Evolutionary conservation across 2,329 filamentous ascomycete species (phyloP).

Genomic region (Sclerotinia sclerotiorum): DNA sequence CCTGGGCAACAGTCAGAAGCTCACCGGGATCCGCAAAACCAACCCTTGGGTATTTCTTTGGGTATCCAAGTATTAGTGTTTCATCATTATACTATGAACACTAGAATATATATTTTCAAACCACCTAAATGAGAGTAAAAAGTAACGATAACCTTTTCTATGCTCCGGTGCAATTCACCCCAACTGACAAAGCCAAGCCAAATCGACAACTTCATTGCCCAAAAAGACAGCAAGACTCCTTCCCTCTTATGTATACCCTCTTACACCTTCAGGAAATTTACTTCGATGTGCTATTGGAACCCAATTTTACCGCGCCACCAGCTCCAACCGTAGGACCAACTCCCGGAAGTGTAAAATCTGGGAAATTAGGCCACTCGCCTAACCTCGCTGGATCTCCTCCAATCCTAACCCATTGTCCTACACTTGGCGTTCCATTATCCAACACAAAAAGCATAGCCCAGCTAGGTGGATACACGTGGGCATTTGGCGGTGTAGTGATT

Average conservation of each 20-base stretch:
- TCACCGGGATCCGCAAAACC: too few relatives aligned
- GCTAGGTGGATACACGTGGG: conserved; percentile 57
- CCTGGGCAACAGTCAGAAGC: too few relatives aligned
- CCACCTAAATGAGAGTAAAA: not conserved
- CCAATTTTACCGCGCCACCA: not conserved
- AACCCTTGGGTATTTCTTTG: too few relatives aligned
- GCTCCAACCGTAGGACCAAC: conserved; percentile 17
- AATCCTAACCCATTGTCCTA: conserved; percentile 63
- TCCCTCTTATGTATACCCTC: too few relatives aligned
- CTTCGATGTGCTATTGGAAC: not conserved
- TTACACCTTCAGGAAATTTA: not conserved
- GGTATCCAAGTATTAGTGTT: too few relatives aligned
- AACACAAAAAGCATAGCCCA: conserved; percentile 66
- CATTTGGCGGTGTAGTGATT: conserved; percentile 53
- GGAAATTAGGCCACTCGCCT: conserved; percentile 60
- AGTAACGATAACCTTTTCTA: not conserved
- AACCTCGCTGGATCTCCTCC: conserved; percentile 61
- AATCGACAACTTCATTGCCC: not conserved
- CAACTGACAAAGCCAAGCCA: not conserved
- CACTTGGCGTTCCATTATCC: conserved; percentile 59
- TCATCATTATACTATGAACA: too few relatives aligned
- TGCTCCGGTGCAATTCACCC: not conserved
- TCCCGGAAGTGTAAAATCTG: conserved; percentile 40
- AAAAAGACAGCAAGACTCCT: not conserved
- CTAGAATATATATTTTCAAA: too few relatives aligned